Conservation (phyloP, 129 eudicot genomes). For the Artemisia argyi region DNA sequence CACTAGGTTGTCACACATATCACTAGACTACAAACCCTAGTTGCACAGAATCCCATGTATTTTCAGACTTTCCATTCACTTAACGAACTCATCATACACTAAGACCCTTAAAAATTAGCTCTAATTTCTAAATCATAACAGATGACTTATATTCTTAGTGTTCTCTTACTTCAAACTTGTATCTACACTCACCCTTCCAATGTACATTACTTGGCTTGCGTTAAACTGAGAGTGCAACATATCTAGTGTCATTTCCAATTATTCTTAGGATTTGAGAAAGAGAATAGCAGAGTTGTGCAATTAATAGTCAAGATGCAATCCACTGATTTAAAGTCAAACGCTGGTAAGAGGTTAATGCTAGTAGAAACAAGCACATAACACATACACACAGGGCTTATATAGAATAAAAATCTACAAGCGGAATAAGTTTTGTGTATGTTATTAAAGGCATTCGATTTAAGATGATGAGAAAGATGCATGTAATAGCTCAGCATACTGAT, state of each 20-base stretch:
- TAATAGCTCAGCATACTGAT: too few species aligned
- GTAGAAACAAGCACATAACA: slow-evolving; percentile 12
- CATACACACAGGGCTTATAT: slow-evolving; percentile 8
- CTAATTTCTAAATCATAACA: not conserved
- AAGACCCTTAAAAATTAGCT: not conserved
- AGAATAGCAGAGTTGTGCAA: not conserved
- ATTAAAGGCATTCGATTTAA: too few species aligned
- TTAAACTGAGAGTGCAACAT: not conserved
- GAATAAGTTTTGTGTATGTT: not conserved
- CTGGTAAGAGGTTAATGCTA: slow-evolving; percentile 4
- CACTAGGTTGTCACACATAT: too few species aligned
- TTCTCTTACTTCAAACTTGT: slow-evolving; percentile 9
- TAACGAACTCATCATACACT: slow-evolving; percentile 12
- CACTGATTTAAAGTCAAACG: slow-evolving; percentile 5
- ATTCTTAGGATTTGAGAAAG: not conserved
- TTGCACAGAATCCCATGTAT: not conserved
- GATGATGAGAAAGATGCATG: too few species aligned
- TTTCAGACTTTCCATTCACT: not conserved
- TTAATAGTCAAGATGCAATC: not conserved
- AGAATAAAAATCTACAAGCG: slow-evolving; percentile 3
- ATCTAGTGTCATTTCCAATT: slow-evolving; percentile 7
- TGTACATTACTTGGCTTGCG: not conserved
- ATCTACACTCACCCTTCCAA: not conserved
- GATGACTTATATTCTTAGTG: slow-evolving; percentile 1
- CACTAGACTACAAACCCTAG: too few species aligned